phyloP scores from a whole-genome alignment of 179 eudicot genomes.

The Beta corolliflora region DNA sequence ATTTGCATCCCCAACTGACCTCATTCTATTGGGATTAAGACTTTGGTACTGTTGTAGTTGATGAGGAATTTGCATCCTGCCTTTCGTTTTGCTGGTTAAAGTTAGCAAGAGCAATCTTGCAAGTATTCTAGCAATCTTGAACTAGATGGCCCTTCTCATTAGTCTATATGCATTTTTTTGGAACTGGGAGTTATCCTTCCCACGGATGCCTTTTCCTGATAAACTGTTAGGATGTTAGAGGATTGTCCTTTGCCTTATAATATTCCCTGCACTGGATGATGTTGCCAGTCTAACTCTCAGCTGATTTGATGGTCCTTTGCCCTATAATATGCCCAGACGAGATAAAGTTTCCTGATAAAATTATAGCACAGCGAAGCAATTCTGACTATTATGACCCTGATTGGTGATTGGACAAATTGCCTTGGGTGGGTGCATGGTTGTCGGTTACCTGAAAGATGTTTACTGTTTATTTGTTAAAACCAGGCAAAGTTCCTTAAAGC shows the following conservation, averaged over 20 bases:
- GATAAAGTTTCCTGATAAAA: not conserved
- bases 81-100: not conserved
- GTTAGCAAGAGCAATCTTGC: not conserved
- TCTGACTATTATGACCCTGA: not conserved
- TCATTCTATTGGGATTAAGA: no score
- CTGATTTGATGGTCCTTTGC: not conserved
- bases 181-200: not conserved
- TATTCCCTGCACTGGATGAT: not conserved
- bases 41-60: no score
- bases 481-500: constrained; percentile 86
- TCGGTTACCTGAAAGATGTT: constrained; percentile 10
- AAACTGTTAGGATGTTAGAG: not conserved
- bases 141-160: no score
- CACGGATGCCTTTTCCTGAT: not conserved
- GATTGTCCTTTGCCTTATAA: not conserved
- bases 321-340: not conserved
- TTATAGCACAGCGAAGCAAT: not conserved
- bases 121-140: not conserved
- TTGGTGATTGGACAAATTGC: not conserved
- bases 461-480: constrained; percentile 2
- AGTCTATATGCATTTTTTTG: not conserved
- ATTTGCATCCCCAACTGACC: no score
- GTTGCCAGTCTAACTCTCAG: not conserved
- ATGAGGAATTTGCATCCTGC: not conserved
- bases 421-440: not conserved